A percentile compares a stretch with the other conserved stretches of the same genome.
phyloP scores from a whole-genome alignment of 1,284 basidiomycete species.

The Boletus smithii region DNA sequence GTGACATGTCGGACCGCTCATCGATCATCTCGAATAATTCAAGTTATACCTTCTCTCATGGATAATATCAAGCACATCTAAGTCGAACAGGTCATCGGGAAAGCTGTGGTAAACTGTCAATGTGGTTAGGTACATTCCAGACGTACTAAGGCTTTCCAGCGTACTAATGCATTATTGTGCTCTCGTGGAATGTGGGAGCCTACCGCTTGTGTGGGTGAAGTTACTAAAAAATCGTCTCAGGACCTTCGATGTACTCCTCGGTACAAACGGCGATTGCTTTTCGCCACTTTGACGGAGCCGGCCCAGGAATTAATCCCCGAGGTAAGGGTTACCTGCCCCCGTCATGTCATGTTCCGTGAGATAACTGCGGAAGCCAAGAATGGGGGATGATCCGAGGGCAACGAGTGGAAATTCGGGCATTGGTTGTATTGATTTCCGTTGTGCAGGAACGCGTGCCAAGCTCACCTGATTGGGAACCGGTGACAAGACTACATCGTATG shows the following conservation, averaged over 20 bases:
- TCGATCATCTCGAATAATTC: no score
- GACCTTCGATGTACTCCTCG: background rate
- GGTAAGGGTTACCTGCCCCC: no score
- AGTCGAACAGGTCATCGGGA: no score
- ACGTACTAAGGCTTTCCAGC: background rate
- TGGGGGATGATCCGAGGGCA: no score
- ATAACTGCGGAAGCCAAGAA: no score
- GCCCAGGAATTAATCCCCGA: background rate
- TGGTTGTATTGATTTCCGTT: background rate
- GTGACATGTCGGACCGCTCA: no score
- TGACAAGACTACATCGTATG: no score
- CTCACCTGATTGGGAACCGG: conserved; percentile 17
- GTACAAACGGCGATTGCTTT: background rate
- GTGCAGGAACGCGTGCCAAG: background rate
- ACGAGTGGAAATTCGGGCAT: background rate
- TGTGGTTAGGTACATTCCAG: background rate
- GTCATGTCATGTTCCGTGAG: no score
- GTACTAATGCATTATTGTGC: background rate
- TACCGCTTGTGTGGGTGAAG: background rate
- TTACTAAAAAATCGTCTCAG: no score
- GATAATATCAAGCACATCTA: no score
- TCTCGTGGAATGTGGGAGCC: background rate
- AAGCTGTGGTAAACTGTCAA: background rate
- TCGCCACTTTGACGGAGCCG: no score
- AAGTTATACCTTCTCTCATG: no score